phyloP scores from a whole-genome alignment of 2,329 filamentous ascomycete genomes.

The Ophiostoma angusticollis region DNA sequence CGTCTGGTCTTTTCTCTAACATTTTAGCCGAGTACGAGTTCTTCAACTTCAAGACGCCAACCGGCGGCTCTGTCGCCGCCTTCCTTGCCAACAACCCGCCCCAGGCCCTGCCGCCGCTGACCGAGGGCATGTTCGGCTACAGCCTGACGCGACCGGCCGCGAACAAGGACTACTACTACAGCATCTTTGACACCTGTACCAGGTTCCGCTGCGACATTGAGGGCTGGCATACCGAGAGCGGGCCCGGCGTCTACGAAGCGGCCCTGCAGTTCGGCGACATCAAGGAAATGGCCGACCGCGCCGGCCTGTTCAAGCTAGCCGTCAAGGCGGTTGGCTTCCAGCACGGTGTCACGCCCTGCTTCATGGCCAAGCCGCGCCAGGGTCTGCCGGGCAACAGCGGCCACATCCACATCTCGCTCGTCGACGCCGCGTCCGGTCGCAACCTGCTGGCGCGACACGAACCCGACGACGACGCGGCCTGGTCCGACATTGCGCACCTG shows the following conservation, averaged over 20 bases:
- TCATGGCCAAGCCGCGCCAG: slow-evolving; percentile 94
- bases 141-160: slow-evolving; percentile 75
- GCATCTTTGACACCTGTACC: slow-evolving; percentile 67
- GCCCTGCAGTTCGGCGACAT: slow-evolving; percentile 86
- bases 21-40: slow-evolving; percentile 80
- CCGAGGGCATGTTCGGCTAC: slow-evolving; percentile 94
- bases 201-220: slow-evolving; percentile 73
- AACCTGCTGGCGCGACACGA: slow-evolving; percentile 71
- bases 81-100: slow-evolving; percentile 65
- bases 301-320: slow-evolving; percentile 85
- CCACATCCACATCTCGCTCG: slow-evolving; percentile 87
- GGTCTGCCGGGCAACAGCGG: slow-evolving; percentile 89
- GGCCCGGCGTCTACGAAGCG: slow-evolving; percentile 89
- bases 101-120: slow-evolving; percentile 61
- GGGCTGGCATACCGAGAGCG: slow-evolving; percentile 91
- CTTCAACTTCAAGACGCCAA: slow-evolving; percentile 71
- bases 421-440: slow-evolving; percentile 63
- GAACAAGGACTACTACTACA: slow-evolving; percentile 88
- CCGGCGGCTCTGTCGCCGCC: slow-evolving; percentile 48
- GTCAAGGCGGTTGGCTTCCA: slow-evolving; percentile 81
- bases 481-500: slow-evolving; percentile 62
- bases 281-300: slow-evolving; percentile 79
- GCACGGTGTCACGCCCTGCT: slow-evolving; percentile 87
- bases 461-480: slow-evolving; percentile 58
- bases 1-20: background rate